Percentiles rank a stretch among this genome's conserved stretches.
phyloP scores from a whole-genome alignment of 768 basidiomycete genomes.

The Butyriboletus loyo region DNA sequence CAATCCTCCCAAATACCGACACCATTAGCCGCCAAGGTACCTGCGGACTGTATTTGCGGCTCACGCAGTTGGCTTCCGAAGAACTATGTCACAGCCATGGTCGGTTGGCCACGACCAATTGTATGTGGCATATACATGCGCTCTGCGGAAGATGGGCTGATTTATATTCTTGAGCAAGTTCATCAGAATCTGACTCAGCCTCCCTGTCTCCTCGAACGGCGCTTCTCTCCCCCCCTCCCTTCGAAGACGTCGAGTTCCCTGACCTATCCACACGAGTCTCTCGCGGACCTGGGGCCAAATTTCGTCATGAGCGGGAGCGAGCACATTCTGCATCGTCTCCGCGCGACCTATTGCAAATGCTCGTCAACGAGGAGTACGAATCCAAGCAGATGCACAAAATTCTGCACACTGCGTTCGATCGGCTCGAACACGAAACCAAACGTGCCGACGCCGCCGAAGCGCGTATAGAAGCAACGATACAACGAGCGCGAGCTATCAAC shows the following conservation, averaged over 20 bases:
- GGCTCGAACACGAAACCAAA: constrained; percentile 36
- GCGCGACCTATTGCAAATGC: constrained; percentile 31
- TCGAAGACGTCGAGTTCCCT: constrained; percentile 3
- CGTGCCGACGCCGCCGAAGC: constrained; percentile 36
- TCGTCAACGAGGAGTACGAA: constrained; percentile 42
- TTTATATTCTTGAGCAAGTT: constrained; percentile 3
- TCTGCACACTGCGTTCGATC: constrained; percentile 36
- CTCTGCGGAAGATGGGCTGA: constrained; percentile 1
- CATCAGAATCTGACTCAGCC: constrained; percentile 26
- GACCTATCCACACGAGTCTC: constrained; percentile 5
- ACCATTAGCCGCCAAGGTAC: constrained; percentile 2
- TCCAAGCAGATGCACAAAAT: constrained; percentile 37
- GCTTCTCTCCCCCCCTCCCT: constrained; percentile 27
- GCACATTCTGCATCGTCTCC: constrained; percentile 29
- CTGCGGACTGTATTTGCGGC: background rate
- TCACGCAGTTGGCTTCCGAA: constrained; percentile 9
- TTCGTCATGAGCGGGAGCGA: constrained; percentile 34
- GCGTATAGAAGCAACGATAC: constrained; percentile 31
- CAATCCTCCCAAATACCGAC: background rate
- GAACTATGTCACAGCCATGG: constrained; percentile 28
- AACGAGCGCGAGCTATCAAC: constrained; percentile 29
- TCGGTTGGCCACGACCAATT: constrained; percentile 7
- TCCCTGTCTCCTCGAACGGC: constrained; percentile 29
- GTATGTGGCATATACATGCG: constrained; percentile 17
- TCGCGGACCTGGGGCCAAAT: constrained; percentile 33